Conservation (phyloP, 306 rosid genomes). For the Cucurbita maxima region DNA sequence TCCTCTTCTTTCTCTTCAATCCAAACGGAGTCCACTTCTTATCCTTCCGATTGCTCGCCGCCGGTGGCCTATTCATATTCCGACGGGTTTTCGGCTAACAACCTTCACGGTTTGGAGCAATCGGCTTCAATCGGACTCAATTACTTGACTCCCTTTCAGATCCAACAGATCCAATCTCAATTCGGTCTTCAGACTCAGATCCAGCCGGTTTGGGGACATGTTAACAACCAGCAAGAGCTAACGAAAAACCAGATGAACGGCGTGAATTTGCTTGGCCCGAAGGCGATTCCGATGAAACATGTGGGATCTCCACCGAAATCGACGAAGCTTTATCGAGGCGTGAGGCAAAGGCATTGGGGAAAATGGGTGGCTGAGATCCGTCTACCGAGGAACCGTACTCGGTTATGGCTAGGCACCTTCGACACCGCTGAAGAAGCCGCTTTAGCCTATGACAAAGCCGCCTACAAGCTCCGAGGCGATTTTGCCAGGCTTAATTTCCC, state of each 20-base stretch:
- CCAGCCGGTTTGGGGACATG: slow-evolving; percentile 8
- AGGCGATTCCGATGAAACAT: slow-evolving; percentile 62
- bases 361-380: slow-evolving; percentile 99
- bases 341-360: slow-evolving; percentile 95
- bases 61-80: slow-evolving; percentile 29
- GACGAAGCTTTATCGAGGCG: slow-evolving; percentile 84
- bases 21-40: slow-evolving; percentile 8
- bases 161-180: slow-evolving; percentile 59
- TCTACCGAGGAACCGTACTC: slow-evolving; percentile 79
- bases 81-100: slow-evolving; percentile 24
- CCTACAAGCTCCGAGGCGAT: slow-evolving; percentile 90
- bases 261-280: slow-evolving; percentile 36
- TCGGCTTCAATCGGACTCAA: slow-evolving; percentile 43
- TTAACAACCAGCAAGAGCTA: not conserved
- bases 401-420: slow-evolving; percentile 96
- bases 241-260: not conserved
- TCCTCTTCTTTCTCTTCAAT: slow-evolving; percentile 8
- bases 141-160: slow-evolving; percentile 47
- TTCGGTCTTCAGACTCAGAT: slow-evolving; percentile 27
- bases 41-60: slow-evolving; percentile 16
- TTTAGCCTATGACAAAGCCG: slow-evolving; percentile 86
- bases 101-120: slow-evolving; percentile 26
- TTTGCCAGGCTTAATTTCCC: slow-evolving; percentile 89
- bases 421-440: slow-evolving; percentile 99
- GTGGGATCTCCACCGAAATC: slow-evolving; percentile 44